A percentile compares a stretch with the other conserved stretches of the same genome.
Evolutionary conservation across 495 filamentous ascomycete species (phyloP).

Genomic region (Penicillium diatomitis): DNA sequence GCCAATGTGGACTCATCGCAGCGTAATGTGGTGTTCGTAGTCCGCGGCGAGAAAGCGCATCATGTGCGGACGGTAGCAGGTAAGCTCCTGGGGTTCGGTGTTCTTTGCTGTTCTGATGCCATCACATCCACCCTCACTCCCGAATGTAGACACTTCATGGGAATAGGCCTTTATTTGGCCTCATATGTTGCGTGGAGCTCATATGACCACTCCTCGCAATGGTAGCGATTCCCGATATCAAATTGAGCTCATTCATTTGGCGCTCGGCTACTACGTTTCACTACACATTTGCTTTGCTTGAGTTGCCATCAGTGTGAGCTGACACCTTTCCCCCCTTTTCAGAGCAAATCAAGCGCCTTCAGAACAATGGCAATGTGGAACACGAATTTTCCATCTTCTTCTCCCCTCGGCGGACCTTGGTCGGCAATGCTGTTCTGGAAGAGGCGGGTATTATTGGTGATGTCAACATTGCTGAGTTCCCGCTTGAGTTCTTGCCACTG

Average conservation of each 20-base stretch:
- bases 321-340: slow-evolving; percentile 24
- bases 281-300: slow-evolving; percentile 17
- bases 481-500: slow-evolving; percentile 81
- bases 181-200: slow-evolving; percentile 54
- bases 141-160: background rate
- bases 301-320: slow-evolving; percentile 49
- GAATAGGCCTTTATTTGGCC: slow-evolving; percentile 16
- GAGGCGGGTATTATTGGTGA: slow-evolving; percentile 91
- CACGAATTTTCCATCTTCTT: slow-evolving; percentile 96
- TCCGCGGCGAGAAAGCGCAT: slow-evolving; percentile 74
- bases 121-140: background rate
- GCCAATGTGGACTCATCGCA: slow-evolving; percentile 87
- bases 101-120: slow-evolving; percentile 1
- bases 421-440: slow-evolving; percentile 87
- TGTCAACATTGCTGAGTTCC: slow-evolving; percentile 75
- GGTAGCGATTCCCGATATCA: slow-evolving; percentile 60
- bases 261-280: slow-evolving; percentile 22
- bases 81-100: slow-evolving; percentile 39
- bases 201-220: slow-evolving; percentile 48
- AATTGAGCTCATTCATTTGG: slow-evolving; percentile 36
- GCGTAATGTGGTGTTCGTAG: slow-evolving; percentile 90
- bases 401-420: slow-evolving; percentile 81
- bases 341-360: slow-evolving; percentile 90
- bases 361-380: slow-evolving; percentile 71
- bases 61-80: slow-evolving; percentile 80